Base-by-base conservation (phyloP, 495 filamentous ascomycete species). In the Lasiosphaeria miniovina region DNA sequence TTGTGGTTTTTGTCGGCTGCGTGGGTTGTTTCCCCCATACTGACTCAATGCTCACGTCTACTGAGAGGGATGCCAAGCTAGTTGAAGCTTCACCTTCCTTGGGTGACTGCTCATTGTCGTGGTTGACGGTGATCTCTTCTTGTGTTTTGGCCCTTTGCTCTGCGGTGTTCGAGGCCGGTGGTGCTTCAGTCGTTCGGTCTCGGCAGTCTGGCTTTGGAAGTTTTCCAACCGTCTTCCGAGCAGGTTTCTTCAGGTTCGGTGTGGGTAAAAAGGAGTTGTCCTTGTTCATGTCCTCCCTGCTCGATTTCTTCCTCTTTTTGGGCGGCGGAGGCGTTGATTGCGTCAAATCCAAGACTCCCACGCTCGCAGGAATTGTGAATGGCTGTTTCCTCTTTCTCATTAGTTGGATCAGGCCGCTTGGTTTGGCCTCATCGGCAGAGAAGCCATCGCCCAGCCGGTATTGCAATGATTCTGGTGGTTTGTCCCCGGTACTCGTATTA, bases 401-500 rank as follows among this genome's bases (percentile, higher is more conserved):
- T 35, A 64, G 33, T 12, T 60, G 35, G 14, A 54, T 45, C 32
- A 60, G 33, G 1, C 67, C 65, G 40, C 59, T 60, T 34, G 61
- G 64, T 49, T 52, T 69, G 10, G 62, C 61, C 40, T 69, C 67
- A 1, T 55, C 51, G 9, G 59, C 62, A 7, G 67, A 67, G 49
- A 69, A 69, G 4, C 67, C 67, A 8, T 69, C 67, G 10, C 65
- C 67, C 10, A 57, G 43, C 12, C 34, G 49, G 54, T 53, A 51
- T 11, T 38, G 58, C 15, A 41, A n/a, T 4, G 12, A 6, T 7
- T 24, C n/a, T 0, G 40, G 11, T 35, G 45, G 0, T n/a, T 15
- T 41, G 14, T 4, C 34, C 32, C 7, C 31, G 4, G 32, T 33
- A 14, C 57, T 38, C 31, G 17, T 6, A 36, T 48, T 56, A 8